Conservation (phyloP, 208 protist species). For the Trypanosoma mega region DNA sequence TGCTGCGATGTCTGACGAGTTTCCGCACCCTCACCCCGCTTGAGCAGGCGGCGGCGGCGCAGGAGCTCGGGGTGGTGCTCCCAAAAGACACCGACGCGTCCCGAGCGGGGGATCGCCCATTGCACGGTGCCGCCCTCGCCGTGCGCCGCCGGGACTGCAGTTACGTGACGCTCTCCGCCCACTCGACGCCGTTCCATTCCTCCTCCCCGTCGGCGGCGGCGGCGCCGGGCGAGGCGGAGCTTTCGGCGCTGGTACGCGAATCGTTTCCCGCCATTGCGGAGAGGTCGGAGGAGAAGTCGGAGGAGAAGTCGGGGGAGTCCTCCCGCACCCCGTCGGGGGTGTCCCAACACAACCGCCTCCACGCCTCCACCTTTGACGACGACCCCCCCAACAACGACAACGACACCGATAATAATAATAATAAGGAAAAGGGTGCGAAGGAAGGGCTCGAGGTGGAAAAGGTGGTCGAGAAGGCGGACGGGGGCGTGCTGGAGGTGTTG, state of each 20-base stretch:
- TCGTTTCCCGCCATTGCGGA: no score
- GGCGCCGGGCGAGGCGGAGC: no score
- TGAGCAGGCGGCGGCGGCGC: slow-evolving; percentile 50
- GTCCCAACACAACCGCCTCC: no score
- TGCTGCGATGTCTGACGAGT: slow-evolving; percentile 45
- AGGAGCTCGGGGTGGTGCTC: slow-evolving; percentile 42
- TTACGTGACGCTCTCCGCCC: slow-evolving; percentile 35
- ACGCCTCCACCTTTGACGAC: not conserved
- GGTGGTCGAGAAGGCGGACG: not conserved
- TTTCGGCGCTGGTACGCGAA: no score
- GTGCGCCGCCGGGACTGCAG: slow-evolving; percentile 50
- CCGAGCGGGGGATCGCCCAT: slow-evolving; percentile 3
- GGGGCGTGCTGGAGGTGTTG: slow-evolving; percentile 2
- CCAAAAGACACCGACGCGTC: slow-evolving; percentile 11
- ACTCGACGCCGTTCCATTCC: no score
- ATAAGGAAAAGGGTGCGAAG: slow-evolving; percentile 1
- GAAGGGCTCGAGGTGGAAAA: not conserved
- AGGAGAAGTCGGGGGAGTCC: no score
- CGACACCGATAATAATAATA: slow-evolving; percentile 1
- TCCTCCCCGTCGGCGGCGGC: no score
- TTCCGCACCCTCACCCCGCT: slow-evolving; percentile 46
- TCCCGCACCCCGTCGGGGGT: no score
- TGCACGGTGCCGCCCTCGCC: slow-evolving; percentile 35
- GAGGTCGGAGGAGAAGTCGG: no score
- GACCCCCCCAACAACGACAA: slow-evolving; percentile 1